Conservation (phyloP, 2,329 filamentous ascomycete genomes). For the Trichoderma arundinaceum region DNA sequence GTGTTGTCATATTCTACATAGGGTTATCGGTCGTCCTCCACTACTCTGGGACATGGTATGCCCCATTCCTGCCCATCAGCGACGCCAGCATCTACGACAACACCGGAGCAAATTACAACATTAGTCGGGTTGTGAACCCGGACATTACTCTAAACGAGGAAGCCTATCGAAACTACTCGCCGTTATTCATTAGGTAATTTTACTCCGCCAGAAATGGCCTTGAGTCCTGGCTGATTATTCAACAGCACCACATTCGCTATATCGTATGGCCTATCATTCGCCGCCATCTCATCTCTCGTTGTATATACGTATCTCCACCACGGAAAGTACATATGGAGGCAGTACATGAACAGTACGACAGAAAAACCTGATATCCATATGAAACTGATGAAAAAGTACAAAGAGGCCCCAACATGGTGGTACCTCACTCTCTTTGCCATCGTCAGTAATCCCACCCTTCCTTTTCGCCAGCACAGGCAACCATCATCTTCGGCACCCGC, state of each 20-base stretch:
- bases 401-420: conserved; percentile 68
- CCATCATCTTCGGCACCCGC: not conserved
- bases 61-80: conserved; percentile 69
- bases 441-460: conserved; percentile 46
- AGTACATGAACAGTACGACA: conserved; percentile 62
- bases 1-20: conserved; percentile 69
- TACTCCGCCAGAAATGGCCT: not conserved
- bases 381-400: conserved; percentile 67
- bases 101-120: conserved; percentile 67
- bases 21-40: conserved; percentile 65
- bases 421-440: conserved; percentile 63
- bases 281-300: conserved; percentile 71
- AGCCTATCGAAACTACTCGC: conserved; percentile 71
- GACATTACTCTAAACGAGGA: conserved; percentile 66
- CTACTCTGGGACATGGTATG: conserved; percentile 69
- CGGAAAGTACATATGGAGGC: conserved; percentile 67
- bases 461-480: conserved; percentile 4
- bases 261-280: conserved; percentile 74
- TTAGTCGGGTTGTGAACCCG: conserved; percentile 64
- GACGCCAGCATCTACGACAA: conserved; percentile 76
- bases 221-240: conserved; percentile 39
- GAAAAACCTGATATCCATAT: conserved; percentile 69
- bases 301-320: conserved; percentile 72
- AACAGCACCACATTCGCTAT: conserved; percentile 69
- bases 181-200: conserved; percentile 64